Base-by-base conservation (phyloP, 2,329 filamentous ascomycete genomes). In the Stachybotrys chartarum region DNA sequence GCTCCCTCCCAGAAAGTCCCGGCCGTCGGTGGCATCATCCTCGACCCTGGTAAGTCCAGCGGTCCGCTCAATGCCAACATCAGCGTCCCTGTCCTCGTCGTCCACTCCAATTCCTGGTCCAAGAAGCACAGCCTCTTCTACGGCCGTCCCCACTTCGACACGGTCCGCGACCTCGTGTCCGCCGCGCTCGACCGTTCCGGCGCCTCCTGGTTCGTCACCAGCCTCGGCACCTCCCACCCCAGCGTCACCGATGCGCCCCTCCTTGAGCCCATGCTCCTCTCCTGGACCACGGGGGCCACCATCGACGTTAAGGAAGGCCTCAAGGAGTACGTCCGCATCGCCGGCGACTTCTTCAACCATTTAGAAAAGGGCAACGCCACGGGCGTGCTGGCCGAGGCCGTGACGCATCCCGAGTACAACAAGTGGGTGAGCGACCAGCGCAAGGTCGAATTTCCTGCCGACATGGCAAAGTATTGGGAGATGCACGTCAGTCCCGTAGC, bases 61-160 rank as follows among this genome's bases (percentile, higher is more conserved):
- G 85, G 85, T 0, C 80, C 75, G 0, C 72, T 88, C 11, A 87
- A 87, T 68, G 65, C 74, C 56, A 75, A 85, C 46, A 75, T 87
- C 58, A 63, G 73, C 32, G 79, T 85, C 1, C 84, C 85, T 1
- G 65, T 84, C 3, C 68, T 87, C 50, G 72, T 88, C 31, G 72
- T 87, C 45, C 82, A 88, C 69, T 86, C 83, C 51, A 78, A 83
- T 57, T 81, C 83, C 7, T 88, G 85, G 85, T 86, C 82, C 39
- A 74, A 74, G 39, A 71, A 73, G n/a, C 68, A 72, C 56, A 78
- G 75, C 39, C 63, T 83, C 50, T 87, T 87, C 69, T 84, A 82
- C 60, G 83, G 81, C 5, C 76, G 83, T 6, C 78, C 83, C 48
- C 85, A 88, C 66, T 88, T 87, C 57, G 78, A 83, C 42, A 80